Conservation (phyloP, 2,329 filamentous ascomycete genomes). For the Metarhizium anisopliae region DNA sequence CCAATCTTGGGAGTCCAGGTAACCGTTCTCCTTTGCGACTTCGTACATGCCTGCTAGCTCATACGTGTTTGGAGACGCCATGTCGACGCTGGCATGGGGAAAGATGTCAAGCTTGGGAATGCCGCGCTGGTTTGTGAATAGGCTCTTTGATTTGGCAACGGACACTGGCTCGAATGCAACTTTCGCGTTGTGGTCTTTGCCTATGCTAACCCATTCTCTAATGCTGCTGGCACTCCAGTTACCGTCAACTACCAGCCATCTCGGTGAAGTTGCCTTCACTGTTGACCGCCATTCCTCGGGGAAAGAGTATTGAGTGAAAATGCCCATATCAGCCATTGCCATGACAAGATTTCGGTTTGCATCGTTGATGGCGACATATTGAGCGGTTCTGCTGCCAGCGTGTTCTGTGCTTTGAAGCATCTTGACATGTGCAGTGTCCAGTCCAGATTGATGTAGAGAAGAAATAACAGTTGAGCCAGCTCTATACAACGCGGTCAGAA, state of each 20-base stretch:
- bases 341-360: slow-evolving; percentile 73
- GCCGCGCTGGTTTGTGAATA: slow-evolving; percentile 45
- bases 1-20: slow-evolving; percentile 65
- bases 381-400: slow-evolving; percentile 61
- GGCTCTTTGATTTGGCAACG: slow-evolving; percentile 61
- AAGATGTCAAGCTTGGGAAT: slow-evolving; percentile 39
- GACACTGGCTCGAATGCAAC: slow-evolving; percentile 88
- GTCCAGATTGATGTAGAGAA: slow-evolving; percentile 53
- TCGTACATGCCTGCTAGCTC: slow-evolving; percentile 75
- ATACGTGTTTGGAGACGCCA: slow-evolving; percentile 74
- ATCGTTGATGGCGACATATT: slow-evolving; percentile 89
- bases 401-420: slow-evolving; percentile 38
- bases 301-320: slow-evolving; percentile 54
- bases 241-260: slow-evolving; percentile 75
- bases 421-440: slow-evolving; percentile 56
- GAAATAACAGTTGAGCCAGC: slow-evolving; percentile 66
- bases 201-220: slow-evolving; percentile 56
- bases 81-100: slow-evolving; percentile 55
- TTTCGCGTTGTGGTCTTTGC: slow-evolving; percentile 43
- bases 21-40: slow-evolving; percentile 55
- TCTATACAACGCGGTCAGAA: slow-evolving; percentile 22
- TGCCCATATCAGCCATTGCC: slow-evolving; percentile 93
- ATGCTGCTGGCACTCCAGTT: slow-evolving; percentile 71
- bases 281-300: slow-evolving; percentile 51
- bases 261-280: slow-evolving; percentile 48